phyloP scores from a whole-genome alignment of 2,329 filamentous ascomycete species.

The Chaetomium strumarium region DNA sequence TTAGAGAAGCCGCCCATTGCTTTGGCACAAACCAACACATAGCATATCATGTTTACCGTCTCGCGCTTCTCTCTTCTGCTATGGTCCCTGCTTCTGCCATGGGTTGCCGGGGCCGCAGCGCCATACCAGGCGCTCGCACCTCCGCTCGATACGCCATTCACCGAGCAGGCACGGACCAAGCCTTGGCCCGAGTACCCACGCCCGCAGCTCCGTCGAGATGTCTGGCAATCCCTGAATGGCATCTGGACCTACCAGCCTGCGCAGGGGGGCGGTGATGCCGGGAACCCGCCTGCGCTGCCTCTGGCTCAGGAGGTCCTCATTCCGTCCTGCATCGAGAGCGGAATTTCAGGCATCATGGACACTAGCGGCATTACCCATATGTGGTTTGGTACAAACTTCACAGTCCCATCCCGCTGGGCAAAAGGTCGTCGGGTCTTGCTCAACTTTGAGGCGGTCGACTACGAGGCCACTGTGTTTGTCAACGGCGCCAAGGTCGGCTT shows the following conservation, averaged over 20 bases:
- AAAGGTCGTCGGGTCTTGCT: constrained; percentile 37
- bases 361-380: constrained; percentile 36
- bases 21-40: background rate
- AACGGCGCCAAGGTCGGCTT: constrained; percentile 48
- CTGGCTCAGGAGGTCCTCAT: constrained; percentile 35
- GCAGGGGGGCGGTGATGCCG: constrained; percentile 17
- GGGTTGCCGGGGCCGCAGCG: background rate
- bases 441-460: constrained; percentile 56
- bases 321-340: constrained; percentile 29
- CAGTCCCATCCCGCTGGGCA: constrained; percentile 42
- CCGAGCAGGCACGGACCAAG: constrained; percentile 43
- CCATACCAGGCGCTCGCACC: constrained; percentile 36
- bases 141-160: constrained; percentile 48
- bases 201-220: constrained; percentile 47
- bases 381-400: constrained; percentile 48
- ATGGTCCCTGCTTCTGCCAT: background rate
- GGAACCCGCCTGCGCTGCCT: constrained; percentile 22
- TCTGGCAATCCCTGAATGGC: constrained; percentile 53
- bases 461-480: constrained; percentile 52
- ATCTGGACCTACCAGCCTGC: constrained; percentile 49
- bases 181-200: constrained; percentile 55
- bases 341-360: constrained; percentile 45
- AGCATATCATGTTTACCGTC: background rate
- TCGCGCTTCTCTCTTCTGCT: background rate
- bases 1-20: background rate